These are phyloP conservation scores for Paramarasmius palmivorus DNA, from an alignment of 1,284 basidiomycete species.

Conservation along the genomic window DNA sequence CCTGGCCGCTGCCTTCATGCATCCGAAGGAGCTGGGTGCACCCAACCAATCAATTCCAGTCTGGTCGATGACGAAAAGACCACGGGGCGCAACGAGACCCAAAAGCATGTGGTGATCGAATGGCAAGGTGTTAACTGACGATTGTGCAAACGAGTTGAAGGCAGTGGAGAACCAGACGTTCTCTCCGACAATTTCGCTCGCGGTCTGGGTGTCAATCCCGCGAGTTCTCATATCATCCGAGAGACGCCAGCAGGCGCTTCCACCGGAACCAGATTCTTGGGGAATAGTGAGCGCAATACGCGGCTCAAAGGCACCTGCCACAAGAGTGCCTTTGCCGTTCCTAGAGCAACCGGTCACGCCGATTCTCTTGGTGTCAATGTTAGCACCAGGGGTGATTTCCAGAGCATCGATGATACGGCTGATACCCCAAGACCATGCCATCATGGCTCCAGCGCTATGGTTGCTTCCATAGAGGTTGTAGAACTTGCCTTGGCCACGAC, in stretches of 20 bases:
- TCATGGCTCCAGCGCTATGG: slow-evolving; percentile 49
- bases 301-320: slow-evolving; percentile 53
- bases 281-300: slow-evolving; percentile 57
- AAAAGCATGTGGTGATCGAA: slow-evolving; percentile 56
- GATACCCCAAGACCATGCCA: slow-evolving; percentile 58
- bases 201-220: slow-evolving; percentile 43
- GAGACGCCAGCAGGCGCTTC: slow-evolving; percentile 56
- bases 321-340: slow-evolving; percentile 56
- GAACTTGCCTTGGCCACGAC: slow-evolving; percentile 54
- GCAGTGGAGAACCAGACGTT: slow-evolving; percentile 55
- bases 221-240: slow-evolving; percentile 41
- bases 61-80: slow-evolving; percentile 51
- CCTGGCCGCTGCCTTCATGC: slow-evolving; percentile 47
- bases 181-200: slow-evolving; percentile 52
- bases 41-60: slow-evolving; percentile 52
- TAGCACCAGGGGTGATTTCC: slow-evolving; percentile 39
- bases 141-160: slow-evolving; percentile 46
- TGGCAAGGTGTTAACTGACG: slow-evolving; percentile 39
- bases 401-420: slow-evolving; percentile 56
- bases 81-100: slow-evolving; percentile 52
- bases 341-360: slow-evolving; percentile 58
- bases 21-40: slow-evolving; percentile 45
- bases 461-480: slow-evolving; percentile 48
- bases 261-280: slow-evolving; percentile 58
- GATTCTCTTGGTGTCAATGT: slow-evolving; percentile 46